Evolutionary conservation across 2,329 filamentous ascomycete species (phyloP), one percentile per base, ranked within the genome.

Genomic region (Hymenoscyphus linearis): DNA sequence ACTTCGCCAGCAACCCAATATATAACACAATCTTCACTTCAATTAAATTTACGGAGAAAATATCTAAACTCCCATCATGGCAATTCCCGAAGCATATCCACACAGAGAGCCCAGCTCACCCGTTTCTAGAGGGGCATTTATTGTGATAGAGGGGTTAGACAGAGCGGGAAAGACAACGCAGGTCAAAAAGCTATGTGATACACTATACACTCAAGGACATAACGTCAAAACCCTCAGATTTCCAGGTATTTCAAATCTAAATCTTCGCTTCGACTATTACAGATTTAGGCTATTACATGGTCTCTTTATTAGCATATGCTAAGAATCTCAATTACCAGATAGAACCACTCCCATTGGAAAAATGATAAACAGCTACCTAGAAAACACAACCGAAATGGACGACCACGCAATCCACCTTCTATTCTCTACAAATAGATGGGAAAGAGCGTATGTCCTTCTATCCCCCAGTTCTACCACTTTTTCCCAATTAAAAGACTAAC

Each of bases 391-490:
- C 35, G 78, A 86, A 56, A 78, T 86, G 66, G 84, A 88, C 65
- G 87, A 90, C 73, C 87, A 89, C 69, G 82, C 84, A 1, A 88
- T 90, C 60, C 88, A 91, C 71, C 79, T 91, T 5, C 78, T 90
- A 3, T 91, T 91, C 74, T 86, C 85, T 13, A 86, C 88, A 9
- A 91, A 91, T 70, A 79, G 88, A 55, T 90, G 88, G 88, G 88
- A 91, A 60, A 69, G 70, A 55, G 65, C 68, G 64, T 71, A 60
- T 40, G 64, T 64, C 9, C 16, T 55, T 54, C 16, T 40, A 3
- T 57, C 10, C 26, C 31, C 22, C 58, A 13, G 16, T 25, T 13
- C 10, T 22, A 1, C 37, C 13, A 16, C 1, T 22, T n/a, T 13
- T 47, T 50, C 37, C 26, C 10, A 22, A 22, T 54, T 54, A 40